These are phyloP conservation scores for Trypanosoma theileri DNA, from an alignment of 208 protist species.

Conservation along the genomic window DNA sequence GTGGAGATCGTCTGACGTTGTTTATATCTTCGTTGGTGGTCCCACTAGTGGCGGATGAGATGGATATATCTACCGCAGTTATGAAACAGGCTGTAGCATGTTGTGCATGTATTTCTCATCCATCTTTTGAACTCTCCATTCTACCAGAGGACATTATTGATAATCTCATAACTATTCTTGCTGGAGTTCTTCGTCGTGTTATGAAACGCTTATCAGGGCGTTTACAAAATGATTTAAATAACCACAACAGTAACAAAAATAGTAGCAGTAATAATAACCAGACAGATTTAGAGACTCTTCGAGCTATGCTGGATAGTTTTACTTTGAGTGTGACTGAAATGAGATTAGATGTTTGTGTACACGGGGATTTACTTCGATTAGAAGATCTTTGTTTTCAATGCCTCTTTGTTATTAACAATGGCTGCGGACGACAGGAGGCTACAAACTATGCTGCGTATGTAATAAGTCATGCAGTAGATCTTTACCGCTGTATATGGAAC, in stretches of 20 bases:
- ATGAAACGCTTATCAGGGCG: background rate
- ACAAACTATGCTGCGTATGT: slow-evolving; percentile 61
- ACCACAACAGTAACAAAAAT: too few relatives aligned
- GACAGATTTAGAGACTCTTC: slow-evolving; percentile 57
- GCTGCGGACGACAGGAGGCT: slow-evolving; percentile 32
- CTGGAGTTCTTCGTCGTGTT: slow-evolving; percentile 40
- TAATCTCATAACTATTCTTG: slow-evolving; percentile 45
- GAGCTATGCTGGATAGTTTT: slow-evolving; percentile 47
- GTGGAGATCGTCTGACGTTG: slow-evolving; percentile 13
- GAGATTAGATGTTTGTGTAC: slow-evolving; percentile 41
- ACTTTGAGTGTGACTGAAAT: slow-evolving; percentile 41
- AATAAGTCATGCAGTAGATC: slow-evolving; percentile 44
- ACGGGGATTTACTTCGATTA: slow-evolving; percentile 59
- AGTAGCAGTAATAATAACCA: slow-evolving; percentile 4
- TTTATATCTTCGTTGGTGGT: slow-evolving; percentile 26
- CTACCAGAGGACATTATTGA: slow-evolving; percentile 49
- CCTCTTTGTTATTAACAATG: slow-evolving; percentile 48
- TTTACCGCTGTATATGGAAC: slow-evolving; percentile 77
- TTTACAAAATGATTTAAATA: background rate
- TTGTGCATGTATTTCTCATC: slow-evolving; percentile 50
- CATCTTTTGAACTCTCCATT: slow-evolving; percentile 43
- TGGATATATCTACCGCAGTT: background rate
- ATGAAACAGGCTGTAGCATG: slow-evolving; percentile 42
- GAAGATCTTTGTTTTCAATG: slow-evolving; percentile 73
- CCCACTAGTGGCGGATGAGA: background rate